Evolutionary conservation across 495 filamentous ascomycete species (phyloP).

Genomic region (Annulohypoxylon moriforme): DNA sequence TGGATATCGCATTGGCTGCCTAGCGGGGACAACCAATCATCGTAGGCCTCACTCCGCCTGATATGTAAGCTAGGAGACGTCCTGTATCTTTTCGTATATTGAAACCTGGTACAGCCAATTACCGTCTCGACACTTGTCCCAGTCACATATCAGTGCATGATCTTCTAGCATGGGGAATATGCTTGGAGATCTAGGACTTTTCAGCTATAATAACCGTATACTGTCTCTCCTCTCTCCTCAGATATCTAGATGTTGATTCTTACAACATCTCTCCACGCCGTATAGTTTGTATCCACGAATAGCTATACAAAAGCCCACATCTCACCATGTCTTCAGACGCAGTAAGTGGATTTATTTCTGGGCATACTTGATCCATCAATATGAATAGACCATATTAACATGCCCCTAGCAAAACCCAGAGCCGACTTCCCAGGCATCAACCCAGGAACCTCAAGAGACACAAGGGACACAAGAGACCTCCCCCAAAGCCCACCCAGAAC

Average conservation of each 20-base stretch:
- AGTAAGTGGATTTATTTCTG: slow-evolving; percentile 7
- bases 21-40: slow-evolving; percentile 18
- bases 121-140: slow-evolving; percentile 27
- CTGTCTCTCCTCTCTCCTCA: neutral
- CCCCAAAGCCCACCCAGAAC: neutral
- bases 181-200: slow-evolving; percentile 28
- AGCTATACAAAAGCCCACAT: neutral
- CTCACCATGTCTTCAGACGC: slow-evolving; percentile 24
- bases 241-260: neutral
- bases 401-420: neutral
- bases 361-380: neutral
- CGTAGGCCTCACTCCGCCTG: neutral
- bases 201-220: neutral
- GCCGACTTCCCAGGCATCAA: slow-evolving; percentile 4
- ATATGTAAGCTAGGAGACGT: slow-evolving; percentile 9
- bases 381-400: slow-evolving; percentile 4
- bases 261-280: neutral
- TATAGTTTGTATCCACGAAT: neutral
- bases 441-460: neutral
- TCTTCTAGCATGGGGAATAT: neutral
- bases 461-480: neutral
- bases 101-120: slow-evolving; percentile 21
- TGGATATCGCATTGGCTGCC: slow-evolving; percentile 25
- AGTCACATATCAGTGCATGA: slow-evolving; percentile 13
- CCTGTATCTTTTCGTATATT: neutral